Base-by-base conservation (phyloP, 495 filamentous ascomycete genomes). In the Penicillium soppii region DNA sequence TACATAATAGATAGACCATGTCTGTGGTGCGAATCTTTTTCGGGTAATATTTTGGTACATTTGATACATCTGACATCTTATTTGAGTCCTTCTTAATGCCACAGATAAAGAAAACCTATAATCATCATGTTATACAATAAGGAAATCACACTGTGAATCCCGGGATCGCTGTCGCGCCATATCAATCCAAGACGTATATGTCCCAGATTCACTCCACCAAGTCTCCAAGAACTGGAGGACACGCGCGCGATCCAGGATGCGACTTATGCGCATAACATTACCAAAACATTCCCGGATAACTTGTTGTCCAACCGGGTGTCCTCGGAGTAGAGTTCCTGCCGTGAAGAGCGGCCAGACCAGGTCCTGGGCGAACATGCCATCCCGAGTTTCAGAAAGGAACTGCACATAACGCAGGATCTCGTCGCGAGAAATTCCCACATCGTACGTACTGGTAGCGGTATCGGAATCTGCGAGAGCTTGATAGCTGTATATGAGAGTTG, bases 271-370 rank as follows among this genome's bases (percentile, higher is more conserved):
- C 56, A 59, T 59, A 1, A 59, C 56, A 32, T 43, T 46, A 5
- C 15, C 35, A 21, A 59, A 47, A 4, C 25, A 37, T 23, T 27
- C 37, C 19, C 45, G 33, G 5, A 59, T 54, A 35, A 52, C 16
- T 23, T 29, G 38, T 17, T 59, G 63, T 1, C 44, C 37, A 3
- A 17, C 29, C 5, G 23, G 43, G 15, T 40, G 19, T 2, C 39
- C 57, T 19, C 52, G 33, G n/a, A 56, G 49, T 49, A 61, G 60
- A 2, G 63, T 59, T n/a, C 63, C 63, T 1, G 57, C 54, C 17
- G 62, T 53, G 23, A 66, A 63, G 4, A 66, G 49, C 12, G 63
- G 63, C 63, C 63, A 66, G 15, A 63, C 57, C 7, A 66, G 49
- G 43, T 66, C 53, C 16, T 66, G 60, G 1, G 53, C 60, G 38